phyloP scores from a whole-genome alignment of 176 grass and related monocot genomes.

The Raddia guianensis region DNA sequence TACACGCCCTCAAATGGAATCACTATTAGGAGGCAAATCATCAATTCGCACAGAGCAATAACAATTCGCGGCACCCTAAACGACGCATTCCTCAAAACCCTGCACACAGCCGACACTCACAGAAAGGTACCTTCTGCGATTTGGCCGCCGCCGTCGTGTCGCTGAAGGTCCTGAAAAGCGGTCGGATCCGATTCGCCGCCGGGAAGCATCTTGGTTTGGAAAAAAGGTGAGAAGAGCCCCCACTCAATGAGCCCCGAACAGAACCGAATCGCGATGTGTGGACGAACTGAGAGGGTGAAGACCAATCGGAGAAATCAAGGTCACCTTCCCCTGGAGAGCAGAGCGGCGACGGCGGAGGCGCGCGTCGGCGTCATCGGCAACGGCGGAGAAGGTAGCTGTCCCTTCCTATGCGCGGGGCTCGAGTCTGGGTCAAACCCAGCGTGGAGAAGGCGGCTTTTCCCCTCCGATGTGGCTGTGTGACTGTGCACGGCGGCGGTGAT shows the following conservation, averaged over 20 bases:
- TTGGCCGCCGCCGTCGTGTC: background rate
- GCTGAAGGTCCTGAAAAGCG: slow-evolving; percentile 31
- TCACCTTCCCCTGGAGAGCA: slow-evolving; percentile 46
- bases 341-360: slow-evolving; percentile 29
- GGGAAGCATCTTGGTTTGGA: slow-evolving; percentile 39
- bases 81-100: background rate
- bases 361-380: slow-evolving; percentile 26
- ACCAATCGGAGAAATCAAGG: background rate
- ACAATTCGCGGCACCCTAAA: background rate
- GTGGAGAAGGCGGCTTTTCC: too few relatives aligned
- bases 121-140: slow-evolving; percentile 28
- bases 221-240: background rate
- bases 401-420: too few relatives aligned
- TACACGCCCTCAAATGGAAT: slow-evolving; percentile 24
- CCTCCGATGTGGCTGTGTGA: too few relatives aligned
- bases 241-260: background rate
- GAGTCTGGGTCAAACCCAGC: too few relatives aligned
- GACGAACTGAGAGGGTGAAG: too few relatives aligned
- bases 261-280: background rate
- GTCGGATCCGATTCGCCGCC: slow-evolving; percentile 34
- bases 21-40: background rate
- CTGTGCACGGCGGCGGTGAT: too few relatives aligned
- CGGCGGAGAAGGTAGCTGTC: background rate
- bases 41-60: background rate
- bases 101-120: background rate